Base-by-base conservation (phyloP, 257 asterid species). In the Penstemon newberryi region DNA sequence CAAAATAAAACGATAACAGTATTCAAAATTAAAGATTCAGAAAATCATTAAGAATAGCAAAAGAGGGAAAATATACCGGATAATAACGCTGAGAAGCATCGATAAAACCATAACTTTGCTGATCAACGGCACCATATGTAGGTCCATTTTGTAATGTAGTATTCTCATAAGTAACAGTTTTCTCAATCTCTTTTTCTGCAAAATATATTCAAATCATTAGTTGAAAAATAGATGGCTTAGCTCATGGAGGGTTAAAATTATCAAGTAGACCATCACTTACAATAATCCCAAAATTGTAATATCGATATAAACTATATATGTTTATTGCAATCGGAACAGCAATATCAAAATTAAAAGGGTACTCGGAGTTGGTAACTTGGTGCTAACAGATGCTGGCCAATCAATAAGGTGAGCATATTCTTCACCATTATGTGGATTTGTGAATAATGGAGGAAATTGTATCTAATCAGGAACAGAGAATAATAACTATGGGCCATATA, bases 21-120 rank as follows among this genome's bases (percentile, higher is more conserved):
- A 66, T 60, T 42, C 5, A 64, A 39, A 67, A 61, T 15, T 65
- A 51, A 25, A 73, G 60, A 56, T 70, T 52, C 57, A 63, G 47
- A 58, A 46, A 53, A 50, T 50, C 3, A 68, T 49, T 63, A 71
- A 66, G 68, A 69, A 41, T 60, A 4, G 54, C 46, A 43, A 9
- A 59, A 63, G 56, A 50, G 42, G 52, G 69, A 67, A 63, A 44
- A 70, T 52, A 57, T 75, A 93, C 99, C 86, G 44, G 82, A 75
- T 82, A 85, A 77, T 87, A 90, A 69, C 42, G 80, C 72, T 80
- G 92, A 78, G 95, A 66, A 56, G 87, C 65, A 55, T 79, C 90
- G 57, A 74, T 79, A 70, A n/a, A 82, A 67, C 80, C 83, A 73
- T 83, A 90, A 77, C 77, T 69, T 25, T 79, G 44, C 71, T 80